Conservation (phyloP, 768 basidiomycete genomes). For the Mycena kentingensis region DNA sequence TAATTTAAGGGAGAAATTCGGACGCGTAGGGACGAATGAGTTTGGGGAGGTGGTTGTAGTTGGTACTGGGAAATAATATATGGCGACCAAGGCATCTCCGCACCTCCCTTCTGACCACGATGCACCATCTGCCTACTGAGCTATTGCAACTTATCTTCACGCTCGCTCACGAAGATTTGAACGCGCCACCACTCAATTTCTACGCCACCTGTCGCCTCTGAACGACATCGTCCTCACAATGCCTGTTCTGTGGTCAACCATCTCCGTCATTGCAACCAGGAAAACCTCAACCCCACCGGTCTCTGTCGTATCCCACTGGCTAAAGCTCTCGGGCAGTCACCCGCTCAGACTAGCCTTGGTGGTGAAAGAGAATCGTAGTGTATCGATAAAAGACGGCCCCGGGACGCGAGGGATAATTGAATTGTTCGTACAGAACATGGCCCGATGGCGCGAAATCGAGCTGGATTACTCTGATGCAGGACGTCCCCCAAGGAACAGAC, state of each 20-base stretch:
- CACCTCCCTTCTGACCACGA: too few species aligned
- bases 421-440: too few species aligned
- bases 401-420: background rate
- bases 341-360: slow-evolving; percentile 6
- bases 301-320: slow-evolving; percentile 8
- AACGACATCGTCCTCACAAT: slow-evolving; percentile 6
- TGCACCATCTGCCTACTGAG: too few species aligned
- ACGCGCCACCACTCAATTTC: slow-evolving; percentile 11
- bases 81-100: too few species aligned
- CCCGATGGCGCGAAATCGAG: too few species aligned
- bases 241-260: slow-evolving; percentile 11
- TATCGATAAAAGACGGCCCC: background rate
- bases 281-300: slow-evolving; percentile 5
- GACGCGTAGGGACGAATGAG: background rate
- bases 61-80: background rate
- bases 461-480: too few species aligned
- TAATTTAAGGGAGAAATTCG: slow-evolving; percentile 1
- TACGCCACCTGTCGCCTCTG: slow-evolving; percentile 9
- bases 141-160: too few species aligned
- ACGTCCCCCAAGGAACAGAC: too few species aligned
- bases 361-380: slow-evolving; percentile 1
- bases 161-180: too few species aligned
- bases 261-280: slow-evolving; percentile 5
- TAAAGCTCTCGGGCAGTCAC: slow-evolving; percentile 9
- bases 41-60: slow-evolving; percentile 1